Base-by-base conservation (phyloP, 1,284 basidiomycete species). In the Papiliotrema terrestris region DNA sequence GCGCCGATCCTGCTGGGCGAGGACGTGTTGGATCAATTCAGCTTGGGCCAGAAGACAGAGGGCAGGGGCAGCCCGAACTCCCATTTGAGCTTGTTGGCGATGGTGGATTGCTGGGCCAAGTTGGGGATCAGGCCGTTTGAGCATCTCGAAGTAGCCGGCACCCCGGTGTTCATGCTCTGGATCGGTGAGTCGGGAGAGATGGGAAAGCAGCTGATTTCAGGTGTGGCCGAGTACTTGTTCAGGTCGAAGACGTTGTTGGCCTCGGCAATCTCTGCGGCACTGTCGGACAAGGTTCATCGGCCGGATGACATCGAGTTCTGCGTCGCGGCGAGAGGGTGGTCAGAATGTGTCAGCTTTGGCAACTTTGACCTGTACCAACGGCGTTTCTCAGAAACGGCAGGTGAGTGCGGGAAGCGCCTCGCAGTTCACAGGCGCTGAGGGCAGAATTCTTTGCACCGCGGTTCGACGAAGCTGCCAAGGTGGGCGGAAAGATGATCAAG, bases 51-150 rank as follows among this genome's bases (percentile, higher is more conserved):
- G 54, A 78, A 78, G 43, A 77, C 80, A 25, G 51, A 62, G 25
- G 49, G 54, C 29, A 56, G 53, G 15, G 55, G 36, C 25, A 46
- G 56, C 38, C 68, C 71, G 15, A 98, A 98, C 75, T 96, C 91
- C 13, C 96, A 98, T 75, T 84, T 98, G 51, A 88, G 91, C 9
- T 81, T 98, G n/a, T 83, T 98, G 44, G 93, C 94, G 17, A 98
- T 98, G 89, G 96, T 98, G 35, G 96, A 98, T 76, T 96, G 91
- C 71, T 98, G 95, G 96, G 87, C 91, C 11, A 82, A 84, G 46
- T 84, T 98, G 52, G 80, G 80, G 4, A 93, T 98, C 71, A 84
- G 90, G 55, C 96, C 95, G 0, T 97, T 91, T 72, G 85, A 85
- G 41, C 93, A 98, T 78, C 85, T 98, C 57, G 84, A 89, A 25